These are phyloP conservation scores for Phytophthora rubi DNA, from an alignment of 352 stramenopile genomes.

Conservation along the genomic window DNA sequence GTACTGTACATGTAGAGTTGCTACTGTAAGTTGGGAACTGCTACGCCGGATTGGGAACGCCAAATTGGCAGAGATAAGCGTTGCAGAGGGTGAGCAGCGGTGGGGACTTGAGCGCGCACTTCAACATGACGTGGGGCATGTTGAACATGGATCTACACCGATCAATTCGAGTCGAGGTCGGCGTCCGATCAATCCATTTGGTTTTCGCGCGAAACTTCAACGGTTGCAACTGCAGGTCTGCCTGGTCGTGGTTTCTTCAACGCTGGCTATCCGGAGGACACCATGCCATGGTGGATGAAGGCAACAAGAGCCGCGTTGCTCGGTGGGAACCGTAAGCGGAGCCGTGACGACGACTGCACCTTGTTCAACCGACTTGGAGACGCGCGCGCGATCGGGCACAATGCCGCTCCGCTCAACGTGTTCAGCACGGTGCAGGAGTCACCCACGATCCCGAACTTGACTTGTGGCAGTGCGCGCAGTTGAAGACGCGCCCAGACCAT, in stretches of 20 bases:
- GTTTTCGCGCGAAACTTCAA: not conserved
- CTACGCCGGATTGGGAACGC: not conserved
- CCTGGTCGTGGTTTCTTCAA: not conserved
- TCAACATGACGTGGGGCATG: not conserved
- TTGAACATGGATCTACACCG: not conserved
- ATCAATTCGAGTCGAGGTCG: too few species aligned
- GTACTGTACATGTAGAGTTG: too few species aligned
- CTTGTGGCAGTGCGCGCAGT: not conserved
- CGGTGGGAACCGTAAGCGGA: constrained; percentile 11
- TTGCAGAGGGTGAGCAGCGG: constrained; percentile 6
- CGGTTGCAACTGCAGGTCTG: not conserved
- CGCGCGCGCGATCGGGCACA: not conserved
- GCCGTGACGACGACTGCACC: not conserved
- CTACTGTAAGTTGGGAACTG: not conserved
- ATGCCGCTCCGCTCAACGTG: not conserved
- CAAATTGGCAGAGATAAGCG: not conserved
- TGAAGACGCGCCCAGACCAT: not conserved
- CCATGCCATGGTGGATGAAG: constrained; percentile 4
- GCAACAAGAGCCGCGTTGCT: constrained; percentile 19
- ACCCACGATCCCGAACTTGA: not conserved
- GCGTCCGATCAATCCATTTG: constrained; percentile 1
- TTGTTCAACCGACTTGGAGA: not conserved
- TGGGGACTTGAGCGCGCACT: not conserved
- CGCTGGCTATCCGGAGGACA: not conserved
- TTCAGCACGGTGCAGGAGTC: not conserved